These are phyloP conservation scores for Boletellus ananiceps DNA, from an alignment of 768 basidiomycete species.

Conservation along the genomic window DNA sequence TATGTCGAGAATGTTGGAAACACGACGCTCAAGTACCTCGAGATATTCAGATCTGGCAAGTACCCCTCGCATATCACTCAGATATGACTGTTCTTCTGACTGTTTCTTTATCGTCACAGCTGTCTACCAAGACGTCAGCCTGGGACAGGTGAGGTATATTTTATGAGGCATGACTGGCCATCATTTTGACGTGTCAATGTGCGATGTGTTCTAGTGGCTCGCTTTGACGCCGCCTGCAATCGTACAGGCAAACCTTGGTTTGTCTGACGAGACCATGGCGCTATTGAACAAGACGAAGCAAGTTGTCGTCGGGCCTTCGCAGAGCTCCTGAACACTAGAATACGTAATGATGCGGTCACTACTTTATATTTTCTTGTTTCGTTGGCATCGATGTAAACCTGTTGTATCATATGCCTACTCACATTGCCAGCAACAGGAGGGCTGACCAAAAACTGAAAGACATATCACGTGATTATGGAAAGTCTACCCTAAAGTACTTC, in stretches of 20 bases:
- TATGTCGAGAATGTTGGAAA: constrained; percentile 55
- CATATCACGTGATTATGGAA: not conserved
- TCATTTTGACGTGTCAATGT: too few species aligned
- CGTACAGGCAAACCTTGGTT: constrained; percentile 42
- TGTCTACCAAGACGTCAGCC: constrained; percentile 34
- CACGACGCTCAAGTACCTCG: constrained; percentile 43
- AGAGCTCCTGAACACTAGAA: not conserved
- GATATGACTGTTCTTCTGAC: not conserved
- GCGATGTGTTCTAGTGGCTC: constrained; percentile 33
- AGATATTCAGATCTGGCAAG: constrained; percentile 43
- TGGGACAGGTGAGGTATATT: constrained; percentile 38
- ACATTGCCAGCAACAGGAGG: too few species aligned
- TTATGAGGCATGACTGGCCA: too few species aligned
- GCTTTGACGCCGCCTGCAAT: constrained; percentile 44
- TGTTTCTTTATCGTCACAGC: constrained; percentile 7
- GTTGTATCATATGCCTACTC: too few species aligned
- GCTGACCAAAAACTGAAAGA: too few species aligned
- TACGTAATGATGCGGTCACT: too few species aligned
- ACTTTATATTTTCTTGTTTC: too few species aligned
- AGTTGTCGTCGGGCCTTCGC: constrained; percentile 30
- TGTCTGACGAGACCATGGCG: constrained; percentile 36
- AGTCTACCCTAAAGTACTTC: not conserved
- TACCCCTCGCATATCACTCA: not conserved
- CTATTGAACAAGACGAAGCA: constrained; percentile 38
- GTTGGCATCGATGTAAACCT: too few species aligned